These are phyloP conservation scores for Colletotrichum caudatum DNA, from an alignment of 2,329 filamentous ascomycete species.

Conservation along the genomic window DNA sequence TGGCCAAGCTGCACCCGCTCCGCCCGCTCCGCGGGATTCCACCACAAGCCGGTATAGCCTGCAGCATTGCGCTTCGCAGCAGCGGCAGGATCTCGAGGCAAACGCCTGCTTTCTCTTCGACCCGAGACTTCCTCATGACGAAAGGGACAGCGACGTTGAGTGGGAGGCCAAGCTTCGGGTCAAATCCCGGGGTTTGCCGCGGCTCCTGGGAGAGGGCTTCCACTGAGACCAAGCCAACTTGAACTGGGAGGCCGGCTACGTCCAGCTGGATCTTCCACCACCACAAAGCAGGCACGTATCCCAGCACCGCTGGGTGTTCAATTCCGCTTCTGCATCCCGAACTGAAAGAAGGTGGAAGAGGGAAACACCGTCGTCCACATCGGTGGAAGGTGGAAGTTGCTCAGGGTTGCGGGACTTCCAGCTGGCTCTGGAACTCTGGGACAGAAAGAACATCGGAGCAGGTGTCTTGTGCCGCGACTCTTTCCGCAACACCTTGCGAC, in stretches of 20 bases:
- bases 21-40: neutral
- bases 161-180: conserved; percentile 8
- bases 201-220: conserved; percentile 25
- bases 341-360: neutral
- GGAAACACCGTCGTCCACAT: neutral
- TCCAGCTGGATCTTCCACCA: neutral
- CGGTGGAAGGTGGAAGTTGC: neutral
- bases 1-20: neutral
- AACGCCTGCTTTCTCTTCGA: neutral
- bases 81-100: neutral
- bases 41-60: neutral
- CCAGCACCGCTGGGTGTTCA: neutral
- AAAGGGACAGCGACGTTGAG: neutral
- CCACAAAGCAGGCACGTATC: neutral
- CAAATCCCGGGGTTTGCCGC: neutral
- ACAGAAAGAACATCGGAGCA: neutral
- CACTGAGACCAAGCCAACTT: conserved; percentile 18
- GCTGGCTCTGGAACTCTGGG: neutral
- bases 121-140: accelerated
- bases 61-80: neutral
- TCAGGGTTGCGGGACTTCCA: neutral
- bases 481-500: neutral
- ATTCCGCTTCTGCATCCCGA: neutral
- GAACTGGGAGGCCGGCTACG: neutral
- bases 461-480: neutral